Evolutionary conservation across 2,329 filamentous ascomycete genomes (phyloP).

Genomic region (Colletotrichum sojae): DNA sequence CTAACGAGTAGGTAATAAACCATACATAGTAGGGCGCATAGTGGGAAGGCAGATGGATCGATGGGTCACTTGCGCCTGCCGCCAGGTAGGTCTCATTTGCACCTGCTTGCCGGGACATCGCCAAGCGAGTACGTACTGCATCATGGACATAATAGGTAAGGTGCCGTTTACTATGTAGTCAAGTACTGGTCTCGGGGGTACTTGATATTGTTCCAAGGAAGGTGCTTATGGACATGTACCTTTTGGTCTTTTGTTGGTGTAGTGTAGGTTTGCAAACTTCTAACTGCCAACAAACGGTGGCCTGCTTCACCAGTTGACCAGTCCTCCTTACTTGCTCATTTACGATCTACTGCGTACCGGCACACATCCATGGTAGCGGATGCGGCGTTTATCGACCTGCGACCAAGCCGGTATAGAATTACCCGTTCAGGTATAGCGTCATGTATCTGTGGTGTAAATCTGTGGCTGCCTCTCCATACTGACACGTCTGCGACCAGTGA

Average conservation of each 20-base stretch:
- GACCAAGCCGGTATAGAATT: conserved; percentile 9
- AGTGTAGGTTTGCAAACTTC: too few relatives aligned
- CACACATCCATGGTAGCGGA: not conserved
- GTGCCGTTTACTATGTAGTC: too few relatives aligned
- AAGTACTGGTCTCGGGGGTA: too few relatives aligned
- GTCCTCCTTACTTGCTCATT: too few relatives aligned
- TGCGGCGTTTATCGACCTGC: conserved; percentile 11
- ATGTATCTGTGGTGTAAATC: conserved; percentile 25
- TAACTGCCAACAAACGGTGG: too few relatives aligned
- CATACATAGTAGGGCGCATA: too few relatives aligned
- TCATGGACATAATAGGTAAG: not conserved
- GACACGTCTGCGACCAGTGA: conserved; percentile 5
- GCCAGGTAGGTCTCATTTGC: not conserved
- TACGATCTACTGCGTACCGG: too few relatives aligned
- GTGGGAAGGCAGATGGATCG: not conserved
- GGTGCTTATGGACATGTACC: too few relatives aligned
- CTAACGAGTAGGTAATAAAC: too few relatives aligned
- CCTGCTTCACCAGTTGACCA: too few relatives aligned
- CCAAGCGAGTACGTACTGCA: not conserved
- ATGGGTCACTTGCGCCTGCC: conserved; percentile 7
- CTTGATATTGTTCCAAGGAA: too few relatives aligned
- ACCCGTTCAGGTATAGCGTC: conserved; percentile 2
- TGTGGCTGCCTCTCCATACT: not conserved
- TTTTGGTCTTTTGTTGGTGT: too few relatives aligned
- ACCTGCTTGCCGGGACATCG: conserved; percentile 1